Evolutionary conservation across 768 basidiomycete species (phyloP).

Genomic region (Lactarius vividus): DNA sequence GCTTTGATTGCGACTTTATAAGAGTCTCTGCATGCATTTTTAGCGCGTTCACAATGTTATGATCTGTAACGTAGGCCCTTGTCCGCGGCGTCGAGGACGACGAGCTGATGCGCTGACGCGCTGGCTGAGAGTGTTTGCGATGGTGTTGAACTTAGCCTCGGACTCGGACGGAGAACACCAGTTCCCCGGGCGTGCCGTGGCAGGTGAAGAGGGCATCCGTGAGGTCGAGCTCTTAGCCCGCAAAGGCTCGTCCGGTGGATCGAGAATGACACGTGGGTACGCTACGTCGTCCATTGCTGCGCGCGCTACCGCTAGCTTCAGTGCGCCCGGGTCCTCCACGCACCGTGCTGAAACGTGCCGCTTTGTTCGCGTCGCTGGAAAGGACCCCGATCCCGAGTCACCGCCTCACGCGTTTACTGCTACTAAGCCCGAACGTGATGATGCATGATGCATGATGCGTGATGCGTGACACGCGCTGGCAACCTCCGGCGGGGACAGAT

Average conservation of each 20-base stretch:
- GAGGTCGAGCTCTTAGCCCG: constrained; percentile 66
- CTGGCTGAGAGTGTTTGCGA: constrained; percentile 62
- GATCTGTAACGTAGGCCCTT: constrained; percentile 41
- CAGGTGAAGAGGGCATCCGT: constrained; percentile 49
- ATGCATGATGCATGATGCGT: too few species aligned
- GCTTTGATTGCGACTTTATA: not conserved
- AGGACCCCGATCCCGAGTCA: too few species aligned
- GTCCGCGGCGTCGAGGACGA: constrained; percentile 66
- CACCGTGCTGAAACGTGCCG: too few species aligned
- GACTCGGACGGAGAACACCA: constrained; percentile 32
- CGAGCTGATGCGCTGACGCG: too few species aligned
- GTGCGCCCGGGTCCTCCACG: constrained; percentile 42
- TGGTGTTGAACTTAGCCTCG: constrained; percentile 52
- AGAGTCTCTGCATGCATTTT: not conserved
- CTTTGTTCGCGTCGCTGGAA: not conserved
- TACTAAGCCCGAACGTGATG: too few species aligned
- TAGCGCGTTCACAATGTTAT: not conserved
- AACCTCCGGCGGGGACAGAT: too few species aligned
- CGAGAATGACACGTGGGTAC: constrained; percentile 64
- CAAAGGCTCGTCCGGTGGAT: constrained; percentile 73
- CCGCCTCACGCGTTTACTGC: too few species aligned
- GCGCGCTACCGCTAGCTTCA: constrained; percentile 83
- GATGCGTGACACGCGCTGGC: too few species aligned
- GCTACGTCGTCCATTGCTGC: constrained; percentile 81
- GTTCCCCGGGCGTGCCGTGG: constrained; percentile 48